Percentiles rank a stretch among this genome's conserved stretches.
These are phyloP conservation scores for Beauveria sp. DNA, from an alignment of 2,329 filamentous ascomycete species.

Conservation along the genomic window DNA sequence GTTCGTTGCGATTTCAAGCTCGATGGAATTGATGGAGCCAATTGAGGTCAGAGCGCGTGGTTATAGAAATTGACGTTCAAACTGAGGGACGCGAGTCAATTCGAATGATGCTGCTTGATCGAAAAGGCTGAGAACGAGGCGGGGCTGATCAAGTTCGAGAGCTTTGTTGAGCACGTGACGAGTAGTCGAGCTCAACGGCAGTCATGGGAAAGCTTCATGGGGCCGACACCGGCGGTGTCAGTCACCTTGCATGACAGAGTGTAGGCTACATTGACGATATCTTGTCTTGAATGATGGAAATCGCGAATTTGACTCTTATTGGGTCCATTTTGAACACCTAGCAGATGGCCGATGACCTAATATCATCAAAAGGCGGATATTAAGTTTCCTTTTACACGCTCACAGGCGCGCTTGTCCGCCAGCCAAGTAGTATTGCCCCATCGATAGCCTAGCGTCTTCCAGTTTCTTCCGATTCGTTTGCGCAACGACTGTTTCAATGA, in stretches of 20 bases:
- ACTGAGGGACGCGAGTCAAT: constrained; percentile 16
- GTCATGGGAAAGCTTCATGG: neutral
- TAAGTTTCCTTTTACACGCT: too few relatives aligned
- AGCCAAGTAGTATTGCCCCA: too few relatives aligned
- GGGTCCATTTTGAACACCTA: too few relatives aligned
- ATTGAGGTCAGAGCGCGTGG: constrained; percentile 13
- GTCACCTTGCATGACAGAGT: neutral
- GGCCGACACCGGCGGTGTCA: too few relatives aligned
- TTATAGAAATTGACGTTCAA: constrained; percentile 14
- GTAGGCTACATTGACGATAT: neutral
- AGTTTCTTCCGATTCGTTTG: too few relatives aligned
- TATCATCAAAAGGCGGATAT: too few relatives aligned
- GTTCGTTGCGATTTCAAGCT: constrained; percentile 14
- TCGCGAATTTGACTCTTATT: too few relatives aligned
- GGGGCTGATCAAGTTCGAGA: constrained; percentile 13
- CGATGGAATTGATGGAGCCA: constrained; percentile 15
- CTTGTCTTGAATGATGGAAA: too few relatives aligned
- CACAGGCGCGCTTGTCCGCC: too few relatives aligned
- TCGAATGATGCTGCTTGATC: neutral
- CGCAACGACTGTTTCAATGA: too few relatives aligned
- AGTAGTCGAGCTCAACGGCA: neutral
- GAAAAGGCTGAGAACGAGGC: constrained; percentile 14
- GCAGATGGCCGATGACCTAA: too few relatives aligned
- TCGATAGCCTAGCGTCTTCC: too few relatives aligned
- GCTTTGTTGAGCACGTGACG: constrained; percentile 12